A percentile compares a stretch with the other conserved stretches of the same genome.
Conservation (phyloP, 805 yeast species). For the Clavispora phyllophila region DNA sequence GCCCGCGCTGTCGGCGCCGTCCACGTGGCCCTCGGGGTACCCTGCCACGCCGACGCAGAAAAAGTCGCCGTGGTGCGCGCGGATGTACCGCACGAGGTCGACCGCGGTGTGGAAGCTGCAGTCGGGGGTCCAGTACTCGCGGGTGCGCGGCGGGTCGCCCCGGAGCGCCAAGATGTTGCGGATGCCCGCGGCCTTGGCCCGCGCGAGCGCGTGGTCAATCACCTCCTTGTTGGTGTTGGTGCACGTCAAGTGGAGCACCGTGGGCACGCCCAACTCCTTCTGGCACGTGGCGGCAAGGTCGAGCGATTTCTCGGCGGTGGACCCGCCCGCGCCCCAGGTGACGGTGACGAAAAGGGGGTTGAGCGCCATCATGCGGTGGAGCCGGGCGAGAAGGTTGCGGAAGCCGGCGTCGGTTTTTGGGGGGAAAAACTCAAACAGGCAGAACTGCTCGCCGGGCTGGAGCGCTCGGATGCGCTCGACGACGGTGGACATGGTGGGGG, state of each 20-base stretch:
- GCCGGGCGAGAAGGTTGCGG: constrained; percentile 77
- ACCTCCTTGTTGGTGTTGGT: constrained; percentile 79
- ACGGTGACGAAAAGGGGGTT: constrained; percentile 89
- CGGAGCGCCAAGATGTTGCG: constrained; percentile 86
- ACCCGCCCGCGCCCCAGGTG: constrained; percentile 99
- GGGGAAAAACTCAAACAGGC: constrained; percentile 94
- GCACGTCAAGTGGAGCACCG: constrained; percentile 92
- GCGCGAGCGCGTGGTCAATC: constrained; percentile 72
- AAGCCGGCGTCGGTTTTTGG: constrained; percentile 92
- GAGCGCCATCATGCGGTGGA: constrained; percentile 80
- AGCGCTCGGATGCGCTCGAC: constrained; percentile 35
- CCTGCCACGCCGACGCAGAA: constrained; percentile 97
- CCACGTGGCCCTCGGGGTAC: constrained; percentile 96
- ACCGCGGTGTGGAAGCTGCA: constrained; percentile 71
- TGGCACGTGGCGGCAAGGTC: constrained; percentile 78
- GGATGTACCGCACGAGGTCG: constrained; percentile 81
- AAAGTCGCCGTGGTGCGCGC: constrained; percentile 62
- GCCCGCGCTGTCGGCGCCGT: constrained; percentile 62
- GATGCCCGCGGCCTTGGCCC: constrained; percentile 74
- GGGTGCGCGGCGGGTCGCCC: constrained; percentile 91
- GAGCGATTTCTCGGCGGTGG: constrained; percentile 80
- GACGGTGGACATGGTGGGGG: constrained; percentile 13
- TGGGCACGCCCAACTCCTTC: constrained; percentile 71
- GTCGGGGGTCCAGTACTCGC: constrained; percentile 52
- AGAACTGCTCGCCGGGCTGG: constrained; percentile 52